These are phyloP conservation scores for Talaromyces liani DNA, from an alignment of 495 filamentous ascomycete genomes.

Conservation along the genomic window DNA sequence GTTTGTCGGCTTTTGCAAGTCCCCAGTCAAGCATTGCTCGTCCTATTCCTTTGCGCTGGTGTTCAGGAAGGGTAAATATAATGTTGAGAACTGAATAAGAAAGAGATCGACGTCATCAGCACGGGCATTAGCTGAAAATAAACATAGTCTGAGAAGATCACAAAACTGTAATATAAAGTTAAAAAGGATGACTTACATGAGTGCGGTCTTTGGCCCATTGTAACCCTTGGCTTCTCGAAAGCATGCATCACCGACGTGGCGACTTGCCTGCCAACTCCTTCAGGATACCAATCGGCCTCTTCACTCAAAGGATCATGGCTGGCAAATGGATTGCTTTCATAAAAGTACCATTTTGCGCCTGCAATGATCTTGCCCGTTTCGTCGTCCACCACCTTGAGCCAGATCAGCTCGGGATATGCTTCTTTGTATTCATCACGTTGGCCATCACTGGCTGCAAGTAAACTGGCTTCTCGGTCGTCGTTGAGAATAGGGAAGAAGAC, in stretches of 20 bases:
- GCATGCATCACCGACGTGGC: constrained; percentile 13
- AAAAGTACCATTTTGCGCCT: constrained; percentile 20
- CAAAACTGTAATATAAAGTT: background rate
- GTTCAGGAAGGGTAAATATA: constrained; percentile 13
- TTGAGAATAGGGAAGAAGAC: constrained; percentile 7
- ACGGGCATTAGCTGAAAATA: background rate
- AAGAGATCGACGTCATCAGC: background rate
- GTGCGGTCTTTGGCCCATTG: constrained; percentile 13
- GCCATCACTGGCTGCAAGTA: background rate
- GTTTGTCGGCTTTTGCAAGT: constrained; percentile 19
- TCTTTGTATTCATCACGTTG: constrained; percentile 7
- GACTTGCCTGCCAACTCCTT: constrained; percentile 14
- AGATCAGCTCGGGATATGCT: constrained; percentile 8
- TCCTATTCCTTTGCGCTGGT: constrained; percentile 18
- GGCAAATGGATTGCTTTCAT: constrained; percentile 18
- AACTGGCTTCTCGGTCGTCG: constrained; percentile 8
- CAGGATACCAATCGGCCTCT: constrained; percentile 19
- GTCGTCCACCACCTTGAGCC: constrained; percentile 15
- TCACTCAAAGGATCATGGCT: constrained; percentile 5
- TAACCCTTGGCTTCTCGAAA: constrained; percentile 10
- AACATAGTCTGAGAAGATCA: background rate
- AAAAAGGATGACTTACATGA: constrained; percentile 11
- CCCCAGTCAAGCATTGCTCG: constrained; percentile 24
- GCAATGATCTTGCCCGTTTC: constrained; percentile 12
- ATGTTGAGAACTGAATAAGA: constrained; percentile 17